Evolutionary conservation across 2,329 filamentous ascomycete species (phyloP).

Genomic region (Aspergillus fischeri): DNA sequence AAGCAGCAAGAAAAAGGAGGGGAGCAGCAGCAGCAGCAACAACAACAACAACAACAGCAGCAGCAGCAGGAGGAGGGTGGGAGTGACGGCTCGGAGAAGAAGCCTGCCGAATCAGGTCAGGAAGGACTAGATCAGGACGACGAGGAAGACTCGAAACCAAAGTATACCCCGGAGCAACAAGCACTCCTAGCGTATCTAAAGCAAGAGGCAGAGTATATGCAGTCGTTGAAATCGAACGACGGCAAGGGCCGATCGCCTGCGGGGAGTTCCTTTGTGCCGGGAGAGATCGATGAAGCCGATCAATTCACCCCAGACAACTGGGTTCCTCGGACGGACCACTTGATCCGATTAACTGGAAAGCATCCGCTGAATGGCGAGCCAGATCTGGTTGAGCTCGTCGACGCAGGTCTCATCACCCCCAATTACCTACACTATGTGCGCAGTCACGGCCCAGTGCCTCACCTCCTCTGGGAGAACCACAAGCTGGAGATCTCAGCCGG

Average conservation of each 20-base stretch:
- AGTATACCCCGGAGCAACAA: conserved; percentile 44
- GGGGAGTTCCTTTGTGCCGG: conserved; percentile 29
- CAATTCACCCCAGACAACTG: conserved; percentile 53
- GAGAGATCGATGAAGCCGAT: conserved; percentile 48
- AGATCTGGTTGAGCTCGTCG: conserved; percentile 39
- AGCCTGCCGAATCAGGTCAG: conserved; percentile 1
- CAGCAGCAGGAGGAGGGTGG: conserved; percentile 21
- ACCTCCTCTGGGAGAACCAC: conserved; percentile 49
- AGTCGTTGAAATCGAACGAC: conserved; percentile 42
- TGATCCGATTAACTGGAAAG: conserved; percentile 51
- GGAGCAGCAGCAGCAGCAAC: conserved; percentile 21
- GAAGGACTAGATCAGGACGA: conserved; percentile 12
- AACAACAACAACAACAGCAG: conserved; percentile 5
- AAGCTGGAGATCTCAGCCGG: conserved; percentile 43
- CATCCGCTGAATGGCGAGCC: conserved; percentile 53
- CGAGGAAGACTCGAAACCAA: conserved; percentile 16
- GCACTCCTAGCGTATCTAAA: conserved; percentile 40
- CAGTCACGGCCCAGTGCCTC: conserved; percentile 52
- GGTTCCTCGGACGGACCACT: conserved; percentile 45
- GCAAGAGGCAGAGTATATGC: conserved; percentile 43
- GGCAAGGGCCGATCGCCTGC: conserved; percentile 39
- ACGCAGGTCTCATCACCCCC: conserved; percentile 49
- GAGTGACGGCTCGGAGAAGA: background rate
- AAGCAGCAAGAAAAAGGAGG: conserved; percentile 12
- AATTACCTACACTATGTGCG: conserved; percentile 51